phyloP scores from a whole-genome alignment of 2,329 filamentous ascomycete species.

The Talaromyces sp. region DNA sequence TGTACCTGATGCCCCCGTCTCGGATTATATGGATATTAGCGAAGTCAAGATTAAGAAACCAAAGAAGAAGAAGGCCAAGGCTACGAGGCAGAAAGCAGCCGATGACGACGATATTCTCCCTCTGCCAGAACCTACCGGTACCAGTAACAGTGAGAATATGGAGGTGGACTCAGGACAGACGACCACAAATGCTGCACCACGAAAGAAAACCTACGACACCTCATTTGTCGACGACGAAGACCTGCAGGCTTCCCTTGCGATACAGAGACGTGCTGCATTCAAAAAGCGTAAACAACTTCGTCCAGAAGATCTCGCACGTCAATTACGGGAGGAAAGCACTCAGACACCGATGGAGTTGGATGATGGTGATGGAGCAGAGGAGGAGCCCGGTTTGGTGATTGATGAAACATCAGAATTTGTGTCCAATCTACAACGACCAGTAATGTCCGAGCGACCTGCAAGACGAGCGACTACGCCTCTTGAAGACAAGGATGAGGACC shows the following conservation, averaged over 20 bases:
- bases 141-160: slow-evolving; percentile 57
- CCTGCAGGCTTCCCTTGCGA: slow-evolving; percentile 76
- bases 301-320: slow-evolving; percentile 80
- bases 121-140: slow-evolving; percentile 30
- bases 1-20: slow-evolving; percentile 61
- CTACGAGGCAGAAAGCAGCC: slow-evolving; percentile 65
- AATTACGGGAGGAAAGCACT: slow-evolving; percentile 62
- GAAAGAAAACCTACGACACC: slow-evolving; percentile 61
- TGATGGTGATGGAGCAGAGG: slow-evolving; percentile 51
- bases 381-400: slow-evolving; percentile 71
- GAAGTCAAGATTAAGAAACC: slow-evolving; percentile 92
- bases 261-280: slow-evolving; percentile 75
- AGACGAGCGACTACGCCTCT: slow-evolving; percentile 35
- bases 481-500: slow-evolving; percentile 27
- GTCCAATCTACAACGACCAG: slow-evolving; percentile 71
- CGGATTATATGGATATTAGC: slow-evolving; percentile 83
- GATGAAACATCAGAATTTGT: slow-evolving; percentile 96
- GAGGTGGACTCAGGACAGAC: slow-evolving; percentile 59
- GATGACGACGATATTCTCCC: slow-evolving; percentile 58
- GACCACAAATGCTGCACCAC: slow-evolving; percentile 47
- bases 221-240: slow-evolving; percentile 88
- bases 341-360: slow-evolving; percentile 57
- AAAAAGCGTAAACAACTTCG: slow-evolving; percentile 88
- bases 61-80: slow-evolving; percentile 78
- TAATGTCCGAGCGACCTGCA: slow-evolving; percentile 51